These are phyloP conservation scores for Mucor piriformis DNA, from an alignment of 371 early-diverging fungal genomes.

Conservation along the genomic window DNA sequence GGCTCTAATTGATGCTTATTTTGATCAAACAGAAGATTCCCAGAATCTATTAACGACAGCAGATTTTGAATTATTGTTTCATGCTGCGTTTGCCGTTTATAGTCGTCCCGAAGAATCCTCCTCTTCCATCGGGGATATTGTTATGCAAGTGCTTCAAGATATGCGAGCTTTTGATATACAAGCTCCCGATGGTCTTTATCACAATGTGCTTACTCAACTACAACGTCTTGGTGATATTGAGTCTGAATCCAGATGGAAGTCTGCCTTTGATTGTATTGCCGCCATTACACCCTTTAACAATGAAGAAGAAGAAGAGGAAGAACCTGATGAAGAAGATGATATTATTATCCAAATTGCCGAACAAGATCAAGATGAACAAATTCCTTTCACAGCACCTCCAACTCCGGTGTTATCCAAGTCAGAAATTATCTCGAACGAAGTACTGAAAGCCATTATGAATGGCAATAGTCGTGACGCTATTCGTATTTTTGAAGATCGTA, in stretches of 20 bases:
- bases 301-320: not conserved
- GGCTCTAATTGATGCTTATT: slow-evolving; percentile 7
- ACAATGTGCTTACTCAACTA: slow-evolving; percentile 11
- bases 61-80: slow-evolving; percentile 19
- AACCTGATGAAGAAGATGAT: slow-evolving; percentile 18
- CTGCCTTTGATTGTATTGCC: slow-evolving; percentile 6
- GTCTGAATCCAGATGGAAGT: slow-evolving; percentile 16
- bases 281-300: not conserved
- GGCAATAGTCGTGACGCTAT: slow-evolving; percentile 27
- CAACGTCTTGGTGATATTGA: slow-evolving; percentile 8
- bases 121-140: slow-evolving; percentile 8
- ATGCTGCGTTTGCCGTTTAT: slow-evolving; percentile 23
- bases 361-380: slow-evolving; percentile 2
- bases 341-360: slow-evolving; percentile 13
- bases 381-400: not conserved
- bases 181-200: not conserved
- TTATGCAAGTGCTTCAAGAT: slow-evolving; percentile 13
- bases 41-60: slow-evolving; percentile 4
- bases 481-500: slow-evolving; percentile 24
- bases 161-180: slow-evolving; percentile 2
- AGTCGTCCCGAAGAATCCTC: not conserved
- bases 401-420: slow-evolving; percentile 4
- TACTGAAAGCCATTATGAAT: slow-evolving; percentile 30
- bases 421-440: slow-evolving; percentile 23
- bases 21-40: slow-evolving; percentile 4